Percentiles rank a stretch among this genome's conserved stretches.
Conservation (phyloP, 306 rosid species). For the Vigna mungo region DNA sequence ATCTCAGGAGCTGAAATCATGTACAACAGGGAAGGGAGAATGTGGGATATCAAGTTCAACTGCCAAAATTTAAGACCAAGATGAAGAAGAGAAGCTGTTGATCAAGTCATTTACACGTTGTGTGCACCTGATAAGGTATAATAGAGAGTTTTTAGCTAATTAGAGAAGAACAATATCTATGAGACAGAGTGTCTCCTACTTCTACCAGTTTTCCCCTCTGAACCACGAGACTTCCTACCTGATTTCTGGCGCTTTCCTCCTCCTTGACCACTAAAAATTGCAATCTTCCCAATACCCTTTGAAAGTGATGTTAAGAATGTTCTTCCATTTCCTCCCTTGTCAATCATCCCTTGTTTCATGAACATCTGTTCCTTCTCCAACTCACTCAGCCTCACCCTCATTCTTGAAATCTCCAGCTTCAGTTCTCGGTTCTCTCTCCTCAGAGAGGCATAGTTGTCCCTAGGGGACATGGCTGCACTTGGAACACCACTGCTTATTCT, state of each 20-base stretch:
- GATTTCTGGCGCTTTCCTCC: slow-evolving; percentile 71
- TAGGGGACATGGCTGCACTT: slow-evolving; percentile 90
- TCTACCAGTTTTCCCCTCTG: slow-evolving; percentile 75
- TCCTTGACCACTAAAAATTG: slow-evolving; percentile 69
- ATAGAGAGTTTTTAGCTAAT: slow-evolving; percentile 22
- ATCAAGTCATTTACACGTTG: slow-evolving; percentile 47
- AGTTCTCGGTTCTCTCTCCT: slow-evolving; percentile 86
- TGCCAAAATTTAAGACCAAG: slow-evolving; percentile 24
- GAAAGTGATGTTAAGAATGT: slow-evolving; percentile 82
- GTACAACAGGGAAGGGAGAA: not conserved
- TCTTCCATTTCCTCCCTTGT: slow-evolving; percentile 67
- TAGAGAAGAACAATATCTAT: slow-evolving; percentile 42
- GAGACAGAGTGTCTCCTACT: slow-evolving; percentile 77
- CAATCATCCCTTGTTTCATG: slow-evolving; percentile 90
- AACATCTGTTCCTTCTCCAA: slow-evolving; percentile 85
- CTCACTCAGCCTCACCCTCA: slow-evolving; percentile 91
- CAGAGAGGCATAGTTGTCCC: slow-evolving; percentile 87
- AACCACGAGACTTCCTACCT: slow-evolving; percentile 59
- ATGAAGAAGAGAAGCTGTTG: slow-evolving; percentile 33
- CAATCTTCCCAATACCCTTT: slow-evolving; percentile 79
- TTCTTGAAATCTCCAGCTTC: slow-evolving; percentile 83
- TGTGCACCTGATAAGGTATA: slow-evolving; percentile 42
- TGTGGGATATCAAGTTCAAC: slow-evolving; percentile 14
- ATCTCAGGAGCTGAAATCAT: slow-evolving; percentile 26
- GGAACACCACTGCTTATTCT: slow-evolving; percentile 81